phyloP scores from a whole-genome alignment of 2,329 filamentous ascomycete genomes.

The Alternaria sp. region DNA sequence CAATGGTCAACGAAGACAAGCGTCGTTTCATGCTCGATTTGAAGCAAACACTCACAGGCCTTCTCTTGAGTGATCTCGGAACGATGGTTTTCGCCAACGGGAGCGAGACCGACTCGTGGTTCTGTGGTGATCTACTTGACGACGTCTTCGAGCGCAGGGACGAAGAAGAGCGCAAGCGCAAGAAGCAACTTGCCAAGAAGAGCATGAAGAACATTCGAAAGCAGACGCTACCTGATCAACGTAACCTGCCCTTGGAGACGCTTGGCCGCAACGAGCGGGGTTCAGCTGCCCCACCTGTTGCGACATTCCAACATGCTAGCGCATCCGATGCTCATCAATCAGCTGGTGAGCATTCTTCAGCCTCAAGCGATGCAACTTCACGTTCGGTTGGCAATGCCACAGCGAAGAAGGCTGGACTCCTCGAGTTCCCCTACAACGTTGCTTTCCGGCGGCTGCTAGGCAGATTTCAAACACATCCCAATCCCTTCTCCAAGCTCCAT shows the following conservation, averaged over 20 bases:
- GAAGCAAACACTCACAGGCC: slow-evolving; percentile 80
- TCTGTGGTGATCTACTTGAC: slow-evolving; percentile 67
- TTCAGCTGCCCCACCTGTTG: slow-evolving; percentile 53
- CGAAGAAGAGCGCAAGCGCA: slow-evolving; percentile 52
- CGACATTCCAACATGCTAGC: slow-evolving; percentile 54
- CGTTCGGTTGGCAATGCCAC: slow-evolving; percentile 52
- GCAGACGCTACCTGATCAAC: slow-evolving; percentile 44
- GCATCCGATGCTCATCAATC: slow-evolving; percentile 52
- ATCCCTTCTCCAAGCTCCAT: slow-evolving; percentile 85
- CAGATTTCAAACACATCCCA: slow-evolving; percentile 89
- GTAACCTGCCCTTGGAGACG: slow-evolving; percentile 54
- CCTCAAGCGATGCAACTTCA: slow-evolving; percentile 57
- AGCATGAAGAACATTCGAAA: slow-evolving; percentile 70
- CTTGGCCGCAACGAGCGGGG: slow-evolving; percentile 54
- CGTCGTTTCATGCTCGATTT: slow-evolving; percentile 79
- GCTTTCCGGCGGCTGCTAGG: slow-evolving; percentile 82
- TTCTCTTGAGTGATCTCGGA: slow-evolving; percentile 89
- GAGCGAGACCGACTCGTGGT: slow-evolving; percentile 93
- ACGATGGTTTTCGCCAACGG: slow-evolving; percentile 86
- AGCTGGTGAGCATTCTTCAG: slow-evolving; percentile 56
- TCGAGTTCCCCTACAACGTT: slow-evolving; percentile 80
- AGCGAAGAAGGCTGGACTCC: slow-evolving; percentile 54
- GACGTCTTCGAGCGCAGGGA: slow-evolving; percentile 55
- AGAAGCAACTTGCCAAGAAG: slow-evolving; percentile 50
- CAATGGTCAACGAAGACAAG: slow-evolving; percentile 73